Evolutionary conservation across 139 green algal species (phyloP), one percentile per base, ranked within the genome.

Genomic region (Coccomyxa sp.): DNA sequence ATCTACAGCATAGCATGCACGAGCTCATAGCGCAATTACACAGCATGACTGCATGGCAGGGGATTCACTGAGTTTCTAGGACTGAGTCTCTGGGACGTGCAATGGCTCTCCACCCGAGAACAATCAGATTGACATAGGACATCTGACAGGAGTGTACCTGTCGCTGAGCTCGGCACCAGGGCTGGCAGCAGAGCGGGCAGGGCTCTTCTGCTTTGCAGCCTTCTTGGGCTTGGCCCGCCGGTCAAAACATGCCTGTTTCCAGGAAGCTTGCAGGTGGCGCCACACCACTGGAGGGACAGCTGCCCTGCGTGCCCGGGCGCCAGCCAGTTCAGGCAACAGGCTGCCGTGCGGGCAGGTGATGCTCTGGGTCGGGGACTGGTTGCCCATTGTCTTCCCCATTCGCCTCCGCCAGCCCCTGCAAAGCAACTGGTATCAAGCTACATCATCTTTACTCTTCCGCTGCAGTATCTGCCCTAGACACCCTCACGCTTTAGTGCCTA

Each of bases 311-410:
- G 85, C 77, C 29, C 64, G 39, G 29, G 68, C 74, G 35, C 55
- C 71, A 14, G 37, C 27, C 8, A 36, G 29, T 69, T 86, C 83
- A 24, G 89, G 86, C 36, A 83, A 27, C 72, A 95, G 81, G 16
- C 68, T 31, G 40, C 88, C 87, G 79, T 94, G 91, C 8, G 79
- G 82, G 82, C 91, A 95, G 34, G 73, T 76, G 39, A 95, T 80
- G 39, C 74, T 78, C 29, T 79, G 74, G 8, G 86, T 92, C 34
- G 88, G 88, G 0, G 85, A 84, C 2, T 55, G 54, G 55, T 75
- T 40, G 39, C 77, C 74, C 77, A 86, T 80, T 39, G 55, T 80
- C 39, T 39, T 38, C 33, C 78, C 77, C 33, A 39, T 36, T 39
- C 77, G 76, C 72, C 78, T 73, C 39, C 55, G 70, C 74, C 80